phyloP scores from a whole-genome alignment of 192 early-diverging fungal genomes.

The Coemansia sp. region DNA sequence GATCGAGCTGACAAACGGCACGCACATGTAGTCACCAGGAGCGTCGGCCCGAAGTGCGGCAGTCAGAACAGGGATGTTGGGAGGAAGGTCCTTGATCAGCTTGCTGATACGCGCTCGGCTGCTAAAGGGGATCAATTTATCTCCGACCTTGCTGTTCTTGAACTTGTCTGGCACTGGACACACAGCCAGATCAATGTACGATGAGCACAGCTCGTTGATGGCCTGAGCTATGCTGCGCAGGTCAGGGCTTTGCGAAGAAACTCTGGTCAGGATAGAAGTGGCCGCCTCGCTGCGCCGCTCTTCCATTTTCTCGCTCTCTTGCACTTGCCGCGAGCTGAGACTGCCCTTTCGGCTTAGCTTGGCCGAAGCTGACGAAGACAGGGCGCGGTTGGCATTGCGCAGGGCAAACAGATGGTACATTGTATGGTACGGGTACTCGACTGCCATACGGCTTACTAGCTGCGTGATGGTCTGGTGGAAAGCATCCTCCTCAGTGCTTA shows the following conservation, averaged over 20 bases:
- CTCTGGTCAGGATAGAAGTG: constrained; percentile 27
- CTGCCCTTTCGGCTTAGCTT: constrained; percentile 16
- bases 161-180: constrained; percentile 44
- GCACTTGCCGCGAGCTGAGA: constrained; percentile 13
- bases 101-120: constrained; percentile 26
- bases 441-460: constrained; percentile 41
- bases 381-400: constrained; percentile 46
- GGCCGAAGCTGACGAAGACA: constrained; percentile 4
- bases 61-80: constrained; percentile 41
- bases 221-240: constrained; percentile 31
- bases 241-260: constrained; percentile 16
- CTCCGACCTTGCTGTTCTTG: constrained; percentile 28
- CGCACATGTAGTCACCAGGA: constrained; percentile 40
- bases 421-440: constrained; percentile 50
- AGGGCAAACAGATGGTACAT: constrained; percentile 50
- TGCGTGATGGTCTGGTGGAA: constrained; percentile 28
- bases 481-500: constrained; percentile 34
- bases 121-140: constrained; percentile 32
- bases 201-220: constrained; percentile 42
- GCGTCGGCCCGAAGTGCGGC: constrained; percentile 28
- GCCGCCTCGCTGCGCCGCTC: constrained; percentile 45
- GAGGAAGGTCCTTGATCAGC: constrained; percentile 39
- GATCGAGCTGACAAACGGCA: constrained; percentile 42
- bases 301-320: constrained; percentile 48
- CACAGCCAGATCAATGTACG: constrained; percentile 48